A percentile compares a stretch with the other conserved stretches of the same genome.
phyloP scores from a whole-genome alignment of 495 filamentous ascomycete species.

The Penicillium paxilli region DNA sequence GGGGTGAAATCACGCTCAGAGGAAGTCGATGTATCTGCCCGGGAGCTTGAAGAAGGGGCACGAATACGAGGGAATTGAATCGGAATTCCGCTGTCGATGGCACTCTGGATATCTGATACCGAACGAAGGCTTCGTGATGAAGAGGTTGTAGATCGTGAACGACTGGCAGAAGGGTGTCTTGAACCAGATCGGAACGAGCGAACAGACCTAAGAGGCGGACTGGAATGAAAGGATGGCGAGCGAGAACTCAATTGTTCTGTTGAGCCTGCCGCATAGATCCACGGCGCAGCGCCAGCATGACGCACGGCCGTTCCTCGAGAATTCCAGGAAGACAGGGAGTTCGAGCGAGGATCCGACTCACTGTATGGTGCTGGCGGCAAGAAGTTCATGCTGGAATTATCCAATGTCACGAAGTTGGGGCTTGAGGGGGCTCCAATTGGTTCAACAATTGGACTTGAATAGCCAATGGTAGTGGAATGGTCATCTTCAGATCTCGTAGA shows the following conservation, averaged over 20 bases:
- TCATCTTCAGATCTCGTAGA: conserved; percentile 12
- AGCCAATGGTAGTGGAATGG: conserved; percentile 24
- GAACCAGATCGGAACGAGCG: conserved; percentile 33
- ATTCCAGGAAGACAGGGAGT: conserved; percentile 49
- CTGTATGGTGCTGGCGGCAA: conserved; percentile 36
- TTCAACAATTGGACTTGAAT: conserved; percentile 46
- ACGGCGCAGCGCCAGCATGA: conserved; percentile 36
- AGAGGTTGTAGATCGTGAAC: conserved; percentile 38
- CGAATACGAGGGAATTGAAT: conserved; percentile 52
- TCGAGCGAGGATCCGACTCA: conserved; percentile 38
- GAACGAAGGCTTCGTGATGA: conserved; percentile 41
- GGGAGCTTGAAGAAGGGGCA: conserved; percentile 48
- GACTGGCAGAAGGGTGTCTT: conserved; percentile 29
- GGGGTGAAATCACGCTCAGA: conserved; percentile 32
- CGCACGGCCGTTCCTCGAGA: conserved; percentile 52
- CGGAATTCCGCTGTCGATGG: conserved; percentile 42
- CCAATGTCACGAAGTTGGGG: conserved; percentile 44
- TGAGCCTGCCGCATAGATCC: conserved; percentile 36
- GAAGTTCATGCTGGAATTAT: conserved; percentile 46
- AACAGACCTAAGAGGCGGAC: conserved; percentile 33
- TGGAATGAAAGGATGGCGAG: conserved; percentile 42
- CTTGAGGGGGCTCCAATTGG: conserved; percentile 46
- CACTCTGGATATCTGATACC: conserved; percentile 37
- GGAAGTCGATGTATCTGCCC: conserved; percentile 39
- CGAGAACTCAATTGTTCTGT: conserved; percentile 38